Base-by-base conservation (phyloP, 331 rosid species). In the Arachis monticola region DNA sequence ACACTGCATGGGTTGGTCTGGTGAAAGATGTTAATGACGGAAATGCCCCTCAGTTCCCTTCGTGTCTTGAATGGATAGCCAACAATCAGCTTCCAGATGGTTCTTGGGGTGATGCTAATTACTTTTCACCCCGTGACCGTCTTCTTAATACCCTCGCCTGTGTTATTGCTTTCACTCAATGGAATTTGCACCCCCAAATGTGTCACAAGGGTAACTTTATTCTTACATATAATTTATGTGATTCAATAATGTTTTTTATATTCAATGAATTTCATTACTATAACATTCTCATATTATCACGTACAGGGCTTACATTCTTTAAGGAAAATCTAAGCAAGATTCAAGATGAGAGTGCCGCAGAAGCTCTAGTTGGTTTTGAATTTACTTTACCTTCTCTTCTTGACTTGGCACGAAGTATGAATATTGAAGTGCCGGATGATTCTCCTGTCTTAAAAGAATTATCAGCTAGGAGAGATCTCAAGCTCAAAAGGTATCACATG, bases 1-100 rank as follows among this genome's bases (percentile, higher is more conserved):
- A 92, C 91, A 94, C 99, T 2, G 97, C 97, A 3, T 94, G 99
- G 99, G 95, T 88, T 46, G 95, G 88, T 3, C 82, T 94, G 0
- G 87, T 92, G 0, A 79, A 73, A 60, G 80, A 84, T 32, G 57
- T 77, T 63, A 0, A 2, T 10, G 63, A 83, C n/a, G 87, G 80
- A 38, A 82, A 77, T 10, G 47, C 12, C 1, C 99, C 99, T 7
- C 92, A 81, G 10, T 94, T 92, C 70, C 96, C 93, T 0, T 81
- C 92, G 0, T 50, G 86, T 22, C 87, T 92, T 22, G 68, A 79
- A 31, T 94, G 99, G 99, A 94, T 94, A 6, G 90, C 88, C 5
- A 80, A 78, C 38, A 88, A 94, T 69, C 99, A 94, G 41, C 89
- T 85, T n/a, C 77, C 58, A 0, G 97, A 94, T 67, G 97, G 93